Percentiles rank a stretch among this genome's conserved stretches.
phyloP scores from a whole-genome alignment of 306 rosid species.

The Glycyrrhiza uralensis region DNA sequence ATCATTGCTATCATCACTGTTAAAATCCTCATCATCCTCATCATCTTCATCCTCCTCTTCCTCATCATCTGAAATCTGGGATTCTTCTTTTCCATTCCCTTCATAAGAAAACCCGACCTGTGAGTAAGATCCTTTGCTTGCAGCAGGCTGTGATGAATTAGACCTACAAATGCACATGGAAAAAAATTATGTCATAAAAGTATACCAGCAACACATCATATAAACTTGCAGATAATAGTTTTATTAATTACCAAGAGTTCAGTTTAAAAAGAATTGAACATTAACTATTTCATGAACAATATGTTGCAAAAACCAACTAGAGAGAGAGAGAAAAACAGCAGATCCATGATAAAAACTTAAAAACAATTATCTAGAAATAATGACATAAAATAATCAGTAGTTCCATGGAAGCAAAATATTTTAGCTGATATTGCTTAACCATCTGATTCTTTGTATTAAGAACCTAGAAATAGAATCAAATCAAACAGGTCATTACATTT shows the following conservation, averaged over 20 bases:
- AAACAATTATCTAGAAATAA: no score
- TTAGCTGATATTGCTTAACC: background rate
- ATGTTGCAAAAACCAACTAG: background rate
- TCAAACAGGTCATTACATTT: background rate
- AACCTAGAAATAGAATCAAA: background rate
- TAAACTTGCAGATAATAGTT: background rate
- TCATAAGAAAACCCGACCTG: constrained; percentile 95
- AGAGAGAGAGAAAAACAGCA: background rate
- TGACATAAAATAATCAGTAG: background rate
- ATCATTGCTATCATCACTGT: constrained; percentile 93
- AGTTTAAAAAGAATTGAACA: background rate
- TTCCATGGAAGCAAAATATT: background rate
- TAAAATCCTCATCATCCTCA: constrained; percentile 78
- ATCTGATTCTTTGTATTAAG: background rate
- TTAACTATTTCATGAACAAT: background rate
- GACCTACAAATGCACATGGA: constrained; percentile 50
- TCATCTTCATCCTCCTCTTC: constrained; percentile 88
- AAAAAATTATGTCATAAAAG: constrained; percentile 23
- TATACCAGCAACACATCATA: background rate
- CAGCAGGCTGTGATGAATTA: constrained; percentile 66
- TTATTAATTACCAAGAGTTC: background rate
- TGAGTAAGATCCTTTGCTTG: constrained; percentile 81
- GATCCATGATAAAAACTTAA: background rate
- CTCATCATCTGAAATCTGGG: constrained; percentile 67
- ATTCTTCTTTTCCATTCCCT: constrained; percentile 82